phyloP scores from a whole-genome alignment of 345 rosid genomes.

The Populus tremula region DNA sequence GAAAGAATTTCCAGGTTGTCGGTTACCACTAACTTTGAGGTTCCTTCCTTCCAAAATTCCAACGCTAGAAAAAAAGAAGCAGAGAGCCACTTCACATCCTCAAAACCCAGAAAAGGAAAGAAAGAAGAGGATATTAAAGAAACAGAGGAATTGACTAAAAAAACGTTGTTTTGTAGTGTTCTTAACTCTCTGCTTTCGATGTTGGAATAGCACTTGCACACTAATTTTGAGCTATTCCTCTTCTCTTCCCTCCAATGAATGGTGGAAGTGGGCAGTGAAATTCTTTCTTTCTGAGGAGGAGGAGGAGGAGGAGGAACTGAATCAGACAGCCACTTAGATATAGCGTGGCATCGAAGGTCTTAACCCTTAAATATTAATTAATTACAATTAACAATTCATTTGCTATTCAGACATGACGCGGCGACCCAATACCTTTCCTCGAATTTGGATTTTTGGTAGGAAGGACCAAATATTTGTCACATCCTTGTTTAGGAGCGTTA shows the following conservation, averaged over 20 bases:
- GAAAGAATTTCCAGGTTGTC: not conserved
- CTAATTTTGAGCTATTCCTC: not conserved
- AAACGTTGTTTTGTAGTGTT: not conserved
- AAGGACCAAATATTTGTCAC: not conserved
- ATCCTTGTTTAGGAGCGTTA: not conserved
- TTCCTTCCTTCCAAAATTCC: slow-evolving; percentile 11
- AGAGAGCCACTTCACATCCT: slow-evolving; percentile 16
- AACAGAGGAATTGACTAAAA: not conserved
- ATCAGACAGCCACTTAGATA: not conserved
- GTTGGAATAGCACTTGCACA: slow-evolving; percentile 47
- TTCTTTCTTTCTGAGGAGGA: not conserved
- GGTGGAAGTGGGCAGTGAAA: not conserved
- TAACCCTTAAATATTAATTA: not conserved
- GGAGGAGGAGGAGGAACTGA: not conserved
- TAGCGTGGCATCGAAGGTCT: not conserved
- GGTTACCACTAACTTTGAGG: slow-evolving; percentile 11
- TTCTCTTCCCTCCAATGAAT: not conserved
- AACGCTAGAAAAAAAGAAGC: not conserved
- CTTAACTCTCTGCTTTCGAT: slow-evolving; percentile 29
- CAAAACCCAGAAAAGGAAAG: not conserved
- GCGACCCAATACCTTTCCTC: slow-evolving; percentile 29
- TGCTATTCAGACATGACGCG: slow-evolving; percentile 21
- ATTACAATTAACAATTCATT: not conserved
- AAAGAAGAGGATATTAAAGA: not conserved
- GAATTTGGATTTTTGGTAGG: no score